phyloP scores from a whole-genome alignment of 768 basidiomycete species.

The Pisolithus marmoratus region DNA sequence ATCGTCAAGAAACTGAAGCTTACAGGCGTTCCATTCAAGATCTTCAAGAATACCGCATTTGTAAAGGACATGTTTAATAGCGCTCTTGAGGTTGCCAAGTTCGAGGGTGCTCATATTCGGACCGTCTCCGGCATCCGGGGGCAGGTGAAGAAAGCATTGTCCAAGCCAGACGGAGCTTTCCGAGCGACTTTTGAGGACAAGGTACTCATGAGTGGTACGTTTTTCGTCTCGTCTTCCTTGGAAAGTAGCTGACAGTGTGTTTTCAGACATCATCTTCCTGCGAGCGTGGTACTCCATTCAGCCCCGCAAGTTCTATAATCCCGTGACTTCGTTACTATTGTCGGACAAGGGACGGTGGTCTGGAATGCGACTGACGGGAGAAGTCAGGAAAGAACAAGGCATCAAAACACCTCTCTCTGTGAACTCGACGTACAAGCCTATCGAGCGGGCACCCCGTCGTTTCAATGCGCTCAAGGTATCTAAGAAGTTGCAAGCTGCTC shows the following conservation, averaged over 20 bases:
- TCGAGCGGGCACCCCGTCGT: slow-evolving; percentile 73
- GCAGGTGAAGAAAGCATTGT: slow-evolving; percentile 91
- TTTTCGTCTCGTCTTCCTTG: neutral
- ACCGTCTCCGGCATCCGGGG: slow-evolving; percentile 96
- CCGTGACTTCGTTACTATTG: slow-evolving; percentile 86
- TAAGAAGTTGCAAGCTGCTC: slow-evolving; percentile 80
- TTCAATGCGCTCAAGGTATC: slow-evolving; percentile 91
- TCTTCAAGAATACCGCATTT: slow-evolving; percentile 99
- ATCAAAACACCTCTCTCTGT: slow-evolving; percentile 73
- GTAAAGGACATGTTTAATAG: slow-evolving; percentile 95
- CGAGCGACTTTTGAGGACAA: slow-evolving; percentile 99
- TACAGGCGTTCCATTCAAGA: slow-evolving; percentile 93
- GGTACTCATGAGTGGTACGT: slow-evolving; percentile 88
- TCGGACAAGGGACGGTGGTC: slow-evolving; percentile 79
- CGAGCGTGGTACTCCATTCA: slow-evolving; percentile 96
- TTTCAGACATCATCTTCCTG: slow-evolving; percentile 85
- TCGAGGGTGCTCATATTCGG: slow-evolving; percentile 94
- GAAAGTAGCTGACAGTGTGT: neutral
- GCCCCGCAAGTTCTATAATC: slow-evolving; percentile 94
- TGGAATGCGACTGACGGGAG: slow-evolving; percentile 95
- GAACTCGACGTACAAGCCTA: slow-evolving; percentile 84
- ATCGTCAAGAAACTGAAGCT: slow-evolving; percentile 99
- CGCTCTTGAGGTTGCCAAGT: slow-evolving; percentile 94
- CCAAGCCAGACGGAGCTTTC: slow-evolving; percentile 95
- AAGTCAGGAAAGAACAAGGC: slow-evolving; percentile 82